phyloP scores from a whole-genome alignment of 2,329 filamentous ascomycete genomes.

The Thermothelomyces thermophilus region DNA sequence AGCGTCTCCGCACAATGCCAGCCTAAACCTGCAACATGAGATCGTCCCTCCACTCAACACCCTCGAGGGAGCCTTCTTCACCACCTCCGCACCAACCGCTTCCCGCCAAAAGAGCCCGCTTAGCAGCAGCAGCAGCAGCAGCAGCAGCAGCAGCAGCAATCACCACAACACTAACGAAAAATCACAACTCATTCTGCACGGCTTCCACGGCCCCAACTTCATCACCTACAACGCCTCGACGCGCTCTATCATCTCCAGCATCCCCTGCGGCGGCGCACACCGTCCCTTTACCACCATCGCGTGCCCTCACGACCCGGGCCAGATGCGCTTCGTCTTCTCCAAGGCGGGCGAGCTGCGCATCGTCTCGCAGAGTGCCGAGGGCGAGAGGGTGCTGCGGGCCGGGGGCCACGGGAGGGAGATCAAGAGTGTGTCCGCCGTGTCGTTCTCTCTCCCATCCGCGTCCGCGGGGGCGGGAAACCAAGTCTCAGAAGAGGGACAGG shows the following conservation, averaged over 20 bases:
- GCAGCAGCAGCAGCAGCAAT: neutral
- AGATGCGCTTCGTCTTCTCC: slow-evolving; percentile 57
- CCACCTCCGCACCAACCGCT: slow-evolving; percentile 1
- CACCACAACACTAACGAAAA: slow-evolving; percentile 28
- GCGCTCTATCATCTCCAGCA: slow-evolving; percentile 60
- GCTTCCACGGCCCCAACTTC: slow-evolving; percentile 75
- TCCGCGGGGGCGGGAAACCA: neutral
- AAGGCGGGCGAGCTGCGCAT: slow-evolving; percentile 40
- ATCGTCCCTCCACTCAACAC: slow-evolving; percentile 65
- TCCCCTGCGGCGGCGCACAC: slow-evolving; percentile 82
- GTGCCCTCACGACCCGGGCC: slow-evolving; percentile 21
- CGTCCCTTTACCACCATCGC: slow-evolving; percentile 59
- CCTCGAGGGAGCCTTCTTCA: slow-evolving; percentile 65
- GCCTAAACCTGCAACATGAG: slow-evolving; percentile 52
- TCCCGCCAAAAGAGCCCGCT: neutral
- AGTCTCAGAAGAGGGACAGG: neutral
- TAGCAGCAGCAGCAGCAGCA: neutral
- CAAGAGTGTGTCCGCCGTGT: slow-evolving; percentile 41
- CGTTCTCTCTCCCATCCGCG: slow-evolving; percentile 3
- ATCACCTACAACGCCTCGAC: slow-evolving; percentile 71
- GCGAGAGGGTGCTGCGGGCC: slow-evolving; percentile 47
- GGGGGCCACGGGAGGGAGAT: slow-evolving; percentile 88
- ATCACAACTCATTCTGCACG: slow-evolving; percentile 60
- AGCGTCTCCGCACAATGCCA: slow-evolving; percentile 17
- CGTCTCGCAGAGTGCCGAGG: slow-evolving; percentile 21